phyloP scores from a whole-genome alignment of 108 stramenopile species.

The Mediolabrus comicus region DNA sequence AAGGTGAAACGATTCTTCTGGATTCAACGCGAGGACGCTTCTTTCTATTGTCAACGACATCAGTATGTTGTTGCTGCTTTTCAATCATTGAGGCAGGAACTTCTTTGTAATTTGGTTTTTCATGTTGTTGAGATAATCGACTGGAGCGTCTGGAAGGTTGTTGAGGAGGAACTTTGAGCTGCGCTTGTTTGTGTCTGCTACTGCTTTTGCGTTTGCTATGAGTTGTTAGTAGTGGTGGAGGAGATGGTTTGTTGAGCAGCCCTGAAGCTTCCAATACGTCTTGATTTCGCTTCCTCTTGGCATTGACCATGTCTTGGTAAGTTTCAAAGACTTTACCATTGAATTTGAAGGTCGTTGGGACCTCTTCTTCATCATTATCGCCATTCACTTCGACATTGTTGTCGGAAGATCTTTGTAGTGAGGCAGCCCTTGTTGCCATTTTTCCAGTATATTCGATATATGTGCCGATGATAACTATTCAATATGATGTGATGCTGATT shows the following conservation, averaged over 20 bases:
- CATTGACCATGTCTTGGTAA: constrained; percentile 7
- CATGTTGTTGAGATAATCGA: background rate
- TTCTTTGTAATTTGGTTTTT: background rate
- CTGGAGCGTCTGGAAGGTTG: background rate
- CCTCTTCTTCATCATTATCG: background rate
- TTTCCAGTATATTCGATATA: too few species aligned
- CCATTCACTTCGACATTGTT: background rate
- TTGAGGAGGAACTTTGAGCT: background rate
- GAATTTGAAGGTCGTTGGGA: background rate
- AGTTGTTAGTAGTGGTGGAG: background rate
- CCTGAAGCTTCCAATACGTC: background rate
- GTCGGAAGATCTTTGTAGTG: background rate
- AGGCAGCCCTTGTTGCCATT: background rate
- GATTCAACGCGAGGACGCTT: background rate
- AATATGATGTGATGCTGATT: too few species aligned
- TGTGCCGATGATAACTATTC: too few species aligned
- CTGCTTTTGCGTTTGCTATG: background rate
- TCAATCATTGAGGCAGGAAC: too few species aligned
- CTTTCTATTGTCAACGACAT: background rate
- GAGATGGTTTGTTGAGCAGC: background rate
- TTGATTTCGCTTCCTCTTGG: background rate
- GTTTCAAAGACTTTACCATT: background rate
- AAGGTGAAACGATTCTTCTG: background rate
- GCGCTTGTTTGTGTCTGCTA: background rate
- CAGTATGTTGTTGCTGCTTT: too few species aligned